These are phyloP conservation scores for Rhododendron molle DNA, from an alignment of 148 eudicot genomes.

Conservation along the genomic window DNA sequence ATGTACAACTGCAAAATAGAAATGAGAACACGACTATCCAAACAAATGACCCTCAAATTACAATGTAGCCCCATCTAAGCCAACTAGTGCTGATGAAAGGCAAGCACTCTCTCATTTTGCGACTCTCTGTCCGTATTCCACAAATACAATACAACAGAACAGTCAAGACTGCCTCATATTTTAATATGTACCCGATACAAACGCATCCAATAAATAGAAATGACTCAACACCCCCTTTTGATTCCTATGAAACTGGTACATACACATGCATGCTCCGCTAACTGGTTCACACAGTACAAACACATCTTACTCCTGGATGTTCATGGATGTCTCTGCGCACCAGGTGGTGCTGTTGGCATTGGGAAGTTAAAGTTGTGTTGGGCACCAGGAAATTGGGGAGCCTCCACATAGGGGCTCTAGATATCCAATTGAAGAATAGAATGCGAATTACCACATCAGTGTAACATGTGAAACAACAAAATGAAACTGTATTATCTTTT, in stretches of 20 bases:
- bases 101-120: neutral
- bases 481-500: neutral
- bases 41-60: constrained; percentile 7
- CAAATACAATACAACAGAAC: constrained; percentile 7
- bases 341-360: constrained; percentile 96
- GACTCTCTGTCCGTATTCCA: neutral
- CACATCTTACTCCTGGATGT: constrained; percentile 17
- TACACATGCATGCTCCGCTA: constrained; percentile 12
- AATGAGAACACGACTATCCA: neutral
- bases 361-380: constrained; percentile 53
- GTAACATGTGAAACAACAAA: neutral
- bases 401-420: constrained; percentile 96
- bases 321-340: constrained; percentile 65
- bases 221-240: neutral
- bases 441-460: neutral
- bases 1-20: constrained; percentile 8
- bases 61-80: constrained; percentile 3
- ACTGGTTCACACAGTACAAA: constrained; percentile 4
- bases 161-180: neutral
- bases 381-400: constrained; percentile 67
- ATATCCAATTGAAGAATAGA: constrained; percentile 8
- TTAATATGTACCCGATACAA: neutral
- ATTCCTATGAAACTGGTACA: neutral
- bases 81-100: neutral
- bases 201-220: neutral